Conservation (phyloP, 805 yeast species). For the Saccharomycopsis vini region DNA sequence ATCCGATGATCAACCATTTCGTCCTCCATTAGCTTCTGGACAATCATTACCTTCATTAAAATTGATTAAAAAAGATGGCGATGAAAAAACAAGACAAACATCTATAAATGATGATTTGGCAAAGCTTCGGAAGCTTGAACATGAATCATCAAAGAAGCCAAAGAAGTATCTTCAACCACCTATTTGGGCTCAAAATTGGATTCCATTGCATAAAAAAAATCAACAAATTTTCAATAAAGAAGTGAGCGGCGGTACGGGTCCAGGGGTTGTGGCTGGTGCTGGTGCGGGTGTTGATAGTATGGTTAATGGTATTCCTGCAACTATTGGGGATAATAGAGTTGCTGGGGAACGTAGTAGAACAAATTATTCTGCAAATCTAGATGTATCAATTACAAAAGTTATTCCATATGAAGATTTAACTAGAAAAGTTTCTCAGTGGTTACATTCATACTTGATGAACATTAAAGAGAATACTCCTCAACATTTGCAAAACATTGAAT, state of each 20-base stretch:
- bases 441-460: constrained; percentile 67
- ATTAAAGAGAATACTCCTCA: constrained; percentile 33
- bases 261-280: neutral
- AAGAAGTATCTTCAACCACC: constrained; percentile 33
- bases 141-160: no score
- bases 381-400: constrained; percentile 56
- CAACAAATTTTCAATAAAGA: neutral
- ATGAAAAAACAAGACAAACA: no score
- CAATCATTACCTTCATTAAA: no score
- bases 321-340: constrained; percentile 5
- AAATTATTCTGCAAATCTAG: constrained; percentile 9
- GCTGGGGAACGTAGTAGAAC: constrained; percentile 1
- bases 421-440: constrained; percentile 79
- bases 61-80: no score
- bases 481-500: constrained; percentile 48
- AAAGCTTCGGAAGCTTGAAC: no score
- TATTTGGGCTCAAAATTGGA: constrained; percentile 76
- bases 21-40: no score
- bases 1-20: constrained; percentile 1
- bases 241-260: neutral
- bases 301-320: neutral
- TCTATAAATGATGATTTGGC: no score
- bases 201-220: constrained; percentile 27
- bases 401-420: constrained; percentile 76
- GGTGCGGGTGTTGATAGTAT: neutral